Base-by-base conservation (phyloP, 352 stramenopile genomes). In the Pythium sukuiense region DNA sequence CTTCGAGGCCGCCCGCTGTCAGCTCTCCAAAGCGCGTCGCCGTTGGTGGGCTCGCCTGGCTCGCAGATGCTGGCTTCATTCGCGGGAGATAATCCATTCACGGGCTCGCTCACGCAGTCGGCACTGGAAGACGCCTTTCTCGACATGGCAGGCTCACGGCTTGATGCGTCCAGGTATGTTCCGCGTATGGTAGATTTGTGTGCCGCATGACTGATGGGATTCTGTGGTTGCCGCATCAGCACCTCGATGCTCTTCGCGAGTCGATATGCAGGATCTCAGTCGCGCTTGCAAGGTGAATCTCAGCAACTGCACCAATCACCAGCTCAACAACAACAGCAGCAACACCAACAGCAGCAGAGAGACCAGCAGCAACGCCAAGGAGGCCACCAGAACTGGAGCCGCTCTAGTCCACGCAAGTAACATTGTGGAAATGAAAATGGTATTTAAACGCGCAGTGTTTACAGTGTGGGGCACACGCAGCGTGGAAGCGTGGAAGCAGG, bases 111-210 rank as follows among this genome's bases (percentile, higher is more conserved):
- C 18, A 95, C 84, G 1, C 87, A 93, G 58, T 95, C 87, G 5
- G 85, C 85, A 13, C 72, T 95, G 26, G 87, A 91, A 73, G 87
- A 95, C 11, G 87, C 87, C 11, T 93, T 95, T 53, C 69, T 95
- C 29, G 87, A 95, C 53, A 90, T 95, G 81, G 85, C 87, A 2
- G 85, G 85, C 20, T 94, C 85, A 0, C 80, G 82, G 3, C 69
- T 94, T 37, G 85, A 94, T 41, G 71, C 81, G 39, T 91, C 85
- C 13, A 91, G 69, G 79, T 85, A 65, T 48, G 49, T 37, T 55
- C 14, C 30, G 6, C 7, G 6, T 14, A 8, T 48, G 3, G 16
- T 43, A 48, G 41, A 11, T 48, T 8, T 9, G 16, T 48, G 14
- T 48, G 12, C 35, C 9, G 14, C 24, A 16, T 5, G 9, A 26